Percentiles rank a stretch among this genome's conserved stretches.
These are phyloP conservation scores for Schwanniomyces pseudopolymorphus DNA, from an alignment of 805 yeast genomes.

Conservation along the genomic window DNA sequence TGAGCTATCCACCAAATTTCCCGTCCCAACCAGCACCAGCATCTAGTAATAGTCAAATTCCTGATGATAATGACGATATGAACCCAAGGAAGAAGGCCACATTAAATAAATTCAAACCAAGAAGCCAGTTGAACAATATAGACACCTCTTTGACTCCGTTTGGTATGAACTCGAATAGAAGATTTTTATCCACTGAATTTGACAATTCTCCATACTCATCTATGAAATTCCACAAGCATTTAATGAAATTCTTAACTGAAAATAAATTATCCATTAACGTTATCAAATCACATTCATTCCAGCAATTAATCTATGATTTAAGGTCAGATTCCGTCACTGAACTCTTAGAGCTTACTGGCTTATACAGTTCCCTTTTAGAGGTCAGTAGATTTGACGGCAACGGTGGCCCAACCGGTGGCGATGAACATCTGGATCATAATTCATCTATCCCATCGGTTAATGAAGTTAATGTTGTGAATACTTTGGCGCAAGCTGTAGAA, in stretches of 20 bases:
- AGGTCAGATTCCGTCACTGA: constrained; percentile 49
- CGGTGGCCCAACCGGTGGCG: constrained; percentile 5
- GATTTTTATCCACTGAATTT: constrained; percentile 26
- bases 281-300: constrained; percentile 51
- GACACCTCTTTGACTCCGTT: constrained; percentile 8
- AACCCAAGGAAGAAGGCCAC: constrained; percentile 5
- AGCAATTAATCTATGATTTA: constrained; percentile 50
- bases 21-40: constrained; percentile 4
- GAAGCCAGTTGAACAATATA: constrained; percentile 4
- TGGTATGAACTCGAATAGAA: constrained; percentile 12
- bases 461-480: constrained; percentile 25
- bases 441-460: constrained; percentile 15
- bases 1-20: constrained; percentile 16
- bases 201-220: constrained; percentile 47
- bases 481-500: constrained; percentile 19
- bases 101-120: constrained; percentile 7
- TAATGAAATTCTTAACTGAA: constrained; percentile 51
- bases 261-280: constrained; percentile 49
- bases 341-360: constrained; percentile 44
- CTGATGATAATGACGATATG: constrained; percentile 6
- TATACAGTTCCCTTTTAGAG: constrained; percentile 46
- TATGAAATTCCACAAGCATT: constrained; percentile 49
- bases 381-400: constrained; percentile 31
- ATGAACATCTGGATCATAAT: constrained; percentile 4
- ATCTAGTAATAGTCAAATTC: neutral